phyloP scores from a whole-genome alignment of 2,329 filamentous ascomycete genomes.

The Fusarium miscanthi region DNA sequence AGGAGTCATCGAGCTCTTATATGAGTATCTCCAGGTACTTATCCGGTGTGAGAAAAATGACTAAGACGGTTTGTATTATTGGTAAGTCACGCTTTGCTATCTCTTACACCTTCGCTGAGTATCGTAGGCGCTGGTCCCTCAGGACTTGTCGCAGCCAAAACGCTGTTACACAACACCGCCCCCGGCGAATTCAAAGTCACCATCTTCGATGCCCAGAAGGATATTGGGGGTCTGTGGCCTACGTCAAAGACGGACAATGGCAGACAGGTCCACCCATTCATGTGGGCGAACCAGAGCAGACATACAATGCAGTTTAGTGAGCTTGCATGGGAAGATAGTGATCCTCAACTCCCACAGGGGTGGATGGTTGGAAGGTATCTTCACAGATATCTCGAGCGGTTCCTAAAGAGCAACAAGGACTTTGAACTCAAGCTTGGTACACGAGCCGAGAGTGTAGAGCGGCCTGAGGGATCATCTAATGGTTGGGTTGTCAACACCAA shows the following conservation, averaged over 20 bases:
- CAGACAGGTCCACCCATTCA: slow-evolving; percentile 71
- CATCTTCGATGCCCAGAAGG: slow-evolving; percentile 73
- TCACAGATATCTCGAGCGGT: slow-evolving; percentile 69
- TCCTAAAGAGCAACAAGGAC: slow-evolving; percentile 57
- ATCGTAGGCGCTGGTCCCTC: slow-evolving; percentile 73
- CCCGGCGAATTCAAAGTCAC: slow-evolving; percentile 71
- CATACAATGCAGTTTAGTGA: slow-evolving; percentile 81
- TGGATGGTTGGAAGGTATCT: slow-evolving; percentile 83
- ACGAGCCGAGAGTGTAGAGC: slow-evolving; percentile 56
- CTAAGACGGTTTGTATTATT: slow-evolving; percentile 56
- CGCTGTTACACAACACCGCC: slow-evolving; percentile 70
- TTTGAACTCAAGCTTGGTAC: slow-evolving; percentile 63
- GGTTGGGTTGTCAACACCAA: slow-evolving; percentile 57
- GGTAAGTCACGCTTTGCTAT: slow-evolving; percentile 44
- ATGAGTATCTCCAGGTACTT: slow-evolving; percentile 38
- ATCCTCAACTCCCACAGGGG: slow-evolving; percentile 77
- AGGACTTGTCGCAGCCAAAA: slow-evolving; percentile 77
- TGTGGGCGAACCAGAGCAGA: slow-evolving; percentile 79
- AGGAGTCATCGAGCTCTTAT: background rate
- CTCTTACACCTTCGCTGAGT: slow-evolving; percentile 1
- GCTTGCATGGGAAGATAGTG: slow-evolving; percentile 71
- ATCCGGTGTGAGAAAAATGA: slow-evolving; percentile 44
- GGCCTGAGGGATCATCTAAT: slow-evolving; percentile 48
- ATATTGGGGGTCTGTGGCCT: slow-evolving; percentile 85
- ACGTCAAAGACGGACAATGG: slow-evolving; percentile 58